phyloP scores from a whole-genome alignment of 495 filamentous ascomycete species.

The Neurospora tetrasperma region DNA sequence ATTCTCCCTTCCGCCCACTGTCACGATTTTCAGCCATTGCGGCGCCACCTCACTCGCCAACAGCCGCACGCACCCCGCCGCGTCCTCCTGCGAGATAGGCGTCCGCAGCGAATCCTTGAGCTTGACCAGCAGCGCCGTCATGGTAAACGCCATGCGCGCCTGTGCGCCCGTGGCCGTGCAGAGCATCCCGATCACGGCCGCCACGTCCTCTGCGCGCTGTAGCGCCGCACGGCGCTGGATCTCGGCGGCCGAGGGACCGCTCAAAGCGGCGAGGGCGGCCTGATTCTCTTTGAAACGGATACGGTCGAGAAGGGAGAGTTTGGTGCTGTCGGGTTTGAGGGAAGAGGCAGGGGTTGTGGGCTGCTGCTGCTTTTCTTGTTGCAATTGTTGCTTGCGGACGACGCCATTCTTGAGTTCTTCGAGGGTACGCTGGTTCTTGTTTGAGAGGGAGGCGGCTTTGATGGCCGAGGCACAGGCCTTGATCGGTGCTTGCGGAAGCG shows the following conservation, averaged over 20 bases:
- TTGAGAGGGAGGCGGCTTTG: conserved; percentile 33
- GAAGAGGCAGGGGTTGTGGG: conserved; percentile 4
- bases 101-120: conserved; percentile 51
- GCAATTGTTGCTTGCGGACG: conserved; percentile 32
- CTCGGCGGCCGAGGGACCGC: conserved; percentile 34
- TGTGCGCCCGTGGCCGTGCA: conserved; percentile 27
- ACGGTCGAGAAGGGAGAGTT: conserved; percentile 48
- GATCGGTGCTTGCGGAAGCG: conserved; percentile 47
- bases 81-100: conserved; percentile 52
- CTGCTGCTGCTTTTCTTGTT: conserved; percentile 8
- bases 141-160: conserved; percentile 45
- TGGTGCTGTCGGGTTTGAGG: conserved; percentile 23
- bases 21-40: conserved; percentile 49
- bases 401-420: conserved; percentile 48
- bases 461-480: conserved; percentile 33
- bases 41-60: conserved; percentile 50
- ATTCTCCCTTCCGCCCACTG: conserved; percentile 43
- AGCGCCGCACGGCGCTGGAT: conserved; percentile 47
- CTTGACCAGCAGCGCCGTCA: conserved; percentile 47
- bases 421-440: conserved; percentile 51
- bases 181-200: conserved; percentile 48
- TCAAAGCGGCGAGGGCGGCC: conserved; percentile 28
- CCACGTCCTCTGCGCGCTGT: conserved; percentile 50
- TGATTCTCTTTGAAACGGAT: conserved; percentile 49
- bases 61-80: conserved; percentile 41